Conservation (phyloP, 2,329 filamentous ascomycete species). For the Fusarium sp. region DNA sequence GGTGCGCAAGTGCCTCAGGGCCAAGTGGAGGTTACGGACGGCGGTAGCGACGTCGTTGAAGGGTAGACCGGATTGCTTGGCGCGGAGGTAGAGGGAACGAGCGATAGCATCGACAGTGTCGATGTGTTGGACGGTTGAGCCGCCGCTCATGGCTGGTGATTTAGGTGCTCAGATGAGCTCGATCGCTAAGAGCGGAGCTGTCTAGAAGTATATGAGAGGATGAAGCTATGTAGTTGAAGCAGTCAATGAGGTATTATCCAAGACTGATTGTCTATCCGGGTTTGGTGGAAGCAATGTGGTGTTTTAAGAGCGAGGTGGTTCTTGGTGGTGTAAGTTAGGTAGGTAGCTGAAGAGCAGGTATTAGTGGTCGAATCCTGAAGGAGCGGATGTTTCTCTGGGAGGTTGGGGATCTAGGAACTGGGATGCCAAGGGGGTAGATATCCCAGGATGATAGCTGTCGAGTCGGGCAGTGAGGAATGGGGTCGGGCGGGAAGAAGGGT, state of each 20-base stretch:
- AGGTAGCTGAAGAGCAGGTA: conserved; percentile 14
- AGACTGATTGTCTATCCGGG: background rate
- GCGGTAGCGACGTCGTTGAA: conserved; percentile 63
- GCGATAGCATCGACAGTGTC: conserved; percentile 68
- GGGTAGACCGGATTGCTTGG: conserved; percentile 58
- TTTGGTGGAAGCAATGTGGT: background rate
- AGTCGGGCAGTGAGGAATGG: background rate
- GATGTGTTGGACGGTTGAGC: conserved; percentile 58
- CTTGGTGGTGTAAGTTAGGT: conserved; percentile 13
- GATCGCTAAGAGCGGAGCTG: background rate
- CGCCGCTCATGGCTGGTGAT: conserved; percentile 48
- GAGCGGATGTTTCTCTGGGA: background rate
- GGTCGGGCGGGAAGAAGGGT: conserved; percentile 31
- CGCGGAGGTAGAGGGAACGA: conserved; percentile 66
- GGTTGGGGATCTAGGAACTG: conserved; percentile 7
- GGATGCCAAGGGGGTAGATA: conserved; percentile 17
- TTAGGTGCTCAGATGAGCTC: conserved; percentile 29
- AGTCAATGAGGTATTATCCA: background rate
- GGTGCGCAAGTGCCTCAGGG: conserved; percentile 68
- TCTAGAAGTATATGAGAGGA: background rate
- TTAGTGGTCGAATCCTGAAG: conserved; percentile 12
- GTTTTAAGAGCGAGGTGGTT: background rate
- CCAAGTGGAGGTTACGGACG: conserved; percentile 66
- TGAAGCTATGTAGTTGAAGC: background rate
- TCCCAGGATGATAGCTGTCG: background rate